Evolutionary conservation across 352 stramenopile species (phyloP), one percentile per base, ranked within the genome.

Genomic region (Phytophthora constricta): DNA sequence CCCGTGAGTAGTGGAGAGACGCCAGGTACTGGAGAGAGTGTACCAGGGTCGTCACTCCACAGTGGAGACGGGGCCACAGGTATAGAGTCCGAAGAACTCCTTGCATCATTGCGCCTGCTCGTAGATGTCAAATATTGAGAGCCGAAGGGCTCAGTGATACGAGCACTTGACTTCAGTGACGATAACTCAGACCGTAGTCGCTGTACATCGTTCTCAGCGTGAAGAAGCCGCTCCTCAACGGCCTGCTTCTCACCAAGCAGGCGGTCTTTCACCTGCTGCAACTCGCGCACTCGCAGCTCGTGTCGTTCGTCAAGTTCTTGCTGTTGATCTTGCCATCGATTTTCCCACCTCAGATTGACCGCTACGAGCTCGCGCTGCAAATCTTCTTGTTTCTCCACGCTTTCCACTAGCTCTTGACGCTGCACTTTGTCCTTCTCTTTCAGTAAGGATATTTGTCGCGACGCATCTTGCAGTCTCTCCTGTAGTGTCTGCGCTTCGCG

Each of bases 41-140:
- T 82, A 5, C 84, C 84, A 23, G 80, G 77, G 48, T 90, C 84
- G n/a, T 89, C 84, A 58, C 80, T 90, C 82, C 84, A 92, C 2
- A 91, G 54, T 14, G 82, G 82, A 8, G 84, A 92, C 4, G 75
- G 62, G 13, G 75, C 77, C 2, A 28, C 48, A 22, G 17, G 64
- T n/a, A n/a, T 28, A 2, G 42, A 63, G 3, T 71, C 57, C 1
- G 48, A 65, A 19, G 69, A 71, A 55, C 34, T 68, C 31, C 39
- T 58, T 23, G 17, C 51, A 49, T 65, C 48, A 54, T 34, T 64
- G 5, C 34, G 42, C 22, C 48, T 67, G 5, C 16, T 34, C 23
- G 43, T 20, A 13, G 52, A 52, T 26, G 63, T 19, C 23, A 76
- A 60, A n/a, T 70, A 70, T 22, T 70, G 69, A 1, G 62, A 53